phyloP scores from a whole-genome alignment of 2,329 filamentous ascomycete species.

The Colletotrichum plurivorum region DNA sequence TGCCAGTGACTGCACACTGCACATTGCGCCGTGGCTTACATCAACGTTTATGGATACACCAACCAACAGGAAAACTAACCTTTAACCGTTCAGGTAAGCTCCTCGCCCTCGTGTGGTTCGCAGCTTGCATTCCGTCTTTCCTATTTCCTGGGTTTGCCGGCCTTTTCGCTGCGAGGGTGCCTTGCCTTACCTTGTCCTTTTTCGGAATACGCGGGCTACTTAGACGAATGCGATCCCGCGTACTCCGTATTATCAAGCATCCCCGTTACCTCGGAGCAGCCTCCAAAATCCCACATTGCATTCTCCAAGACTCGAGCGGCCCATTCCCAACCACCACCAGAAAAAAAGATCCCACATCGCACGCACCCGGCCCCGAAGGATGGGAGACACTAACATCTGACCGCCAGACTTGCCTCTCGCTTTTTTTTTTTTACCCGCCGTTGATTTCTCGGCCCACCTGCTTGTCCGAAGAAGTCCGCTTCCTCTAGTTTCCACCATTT shows the following conservation, averaged over 20 bases:
- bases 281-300: neutral
- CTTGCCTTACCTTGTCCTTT: slow-evolving; percentile 7
- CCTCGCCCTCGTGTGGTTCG: neutral
- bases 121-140: neutral
- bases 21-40: neutral
- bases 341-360: slow-evolving; percentile 1
- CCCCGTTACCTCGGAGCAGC: neutral
- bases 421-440: neutral
- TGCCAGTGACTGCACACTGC: neutral
- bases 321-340: slow-evolving; percentile 35
- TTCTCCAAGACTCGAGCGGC: neutral
- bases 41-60: neutral
- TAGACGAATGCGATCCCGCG: slow-evolving; percentile 31
- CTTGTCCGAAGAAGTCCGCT: slow-evolving; percentile 16
- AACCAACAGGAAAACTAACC: no score
- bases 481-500: slow-evolving; percentile 19
- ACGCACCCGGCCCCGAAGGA: neutral
- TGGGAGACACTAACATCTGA: slow-evolving; percentile 11
- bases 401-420: neutral
- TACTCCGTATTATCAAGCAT: slow-evolving; percentile 19
- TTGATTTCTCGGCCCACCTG: neutral
- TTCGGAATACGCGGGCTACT: slow-evolving; percentile 31
- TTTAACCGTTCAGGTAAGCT: neutral
- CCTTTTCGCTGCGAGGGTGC: slow-evolving; percentile 1
- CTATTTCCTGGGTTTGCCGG: neutral